Conservation (phyloP, 768 basidiomycete species). For the Podaxis sp. region DNA sequence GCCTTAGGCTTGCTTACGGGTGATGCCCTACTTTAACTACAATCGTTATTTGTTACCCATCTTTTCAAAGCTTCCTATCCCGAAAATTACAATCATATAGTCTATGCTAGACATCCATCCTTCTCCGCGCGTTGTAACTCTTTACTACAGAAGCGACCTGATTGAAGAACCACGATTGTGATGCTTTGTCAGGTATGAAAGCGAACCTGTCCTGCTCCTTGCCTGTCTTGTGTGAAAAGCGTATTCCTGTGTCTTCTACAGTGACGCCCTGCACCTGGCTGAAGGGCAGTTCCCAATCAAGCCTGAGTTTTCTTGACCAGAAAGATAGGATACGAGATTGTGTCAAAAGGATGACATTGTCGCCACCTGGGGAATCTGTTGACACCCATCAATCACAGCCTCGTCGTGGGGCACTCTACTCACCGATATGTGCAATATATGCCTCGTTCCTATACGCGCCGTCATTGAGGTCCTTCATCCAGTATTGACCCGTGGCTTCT, state of each 20-base stretch:
- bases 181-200: slow-evolving; percentile 69
- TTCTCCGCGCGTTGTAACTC: slow-evolving; percentile 67
- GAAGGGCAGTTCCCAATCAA: slow-evolving; percentile 92
- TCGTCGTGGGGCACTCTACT: slow-evolving; percentile 22
- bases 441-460: slow-evolving; percentile 81
- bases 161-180: slow-evolving; percentile 80
- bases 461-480: slow-evolving; percentile 93
- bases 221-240: slow-evolving; percentile 79
- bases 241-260: slow-evolving; percentile 88
- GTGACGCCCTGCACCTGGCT: slow-evolving; percentile 84
- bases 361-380: slow-evolving; percentile 73
- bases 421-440: slow-evolving; percentile 93
- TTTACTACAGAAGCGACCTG: slow-evolving; percentile 78
- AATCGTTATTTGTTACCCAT: slow-evolving; percentile 16
- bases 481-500: slow-evolving; percentile 92
- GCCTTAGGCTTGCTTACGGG: slow-evolving; percentile 15
- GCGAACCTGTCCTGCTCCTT: slow-evolving; percentile 76
- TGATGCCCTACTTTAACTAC: slow-evolving; percentile 16
- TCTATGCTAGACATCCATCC: slow-evolving; percentile 55
- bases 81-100: not conserved
- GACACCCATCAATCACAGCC: not conserved
- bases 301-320: slow-evolving; percentile 78
- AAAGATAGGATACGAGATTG: slow-evolving; percentile 78
- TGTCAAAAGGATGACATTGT: slow-evolving; percentile 81
- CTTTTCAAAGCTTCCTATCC: slow-evolving; percentile 13